A percentile compares a stretch with the other conserved stretches of the same genome.
Evolutionary conservation across 345 rosid genomes (phyloP).

Genomic region (Arabis hirsuta): DNA sequence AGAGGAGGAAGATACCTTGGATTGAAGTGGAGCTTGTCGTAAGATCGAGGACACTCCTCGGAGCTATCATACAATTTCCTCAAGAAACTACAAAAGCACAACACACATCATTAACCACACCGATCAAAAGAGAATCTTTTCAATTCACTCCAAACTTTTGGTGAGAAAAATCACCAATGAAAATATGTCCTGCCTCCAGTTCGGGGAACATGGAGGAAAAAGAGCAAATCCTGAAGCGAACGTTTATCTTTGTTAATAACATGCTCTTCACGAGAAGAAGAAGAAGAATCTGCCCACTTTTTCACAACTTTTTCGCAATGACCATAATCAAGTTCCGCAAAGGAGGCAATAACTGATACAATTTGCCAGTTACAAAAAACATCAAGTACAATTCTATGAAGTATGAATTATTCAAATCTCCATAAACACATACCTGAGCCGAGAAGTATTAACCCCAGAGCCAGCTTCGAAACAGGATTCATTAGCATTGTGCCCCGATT

Average conservation of each 20-base stretch:
- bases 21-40: conserved; percentile 87
- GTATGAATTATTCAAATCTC: not conserved
- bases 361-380: conserved; percentile 17
- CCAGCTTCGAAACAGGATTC: conserved; percentile 56
- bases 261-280: conserved; percentile 53
- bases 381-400: not conserved
- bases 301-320: conserved; percentile 71
- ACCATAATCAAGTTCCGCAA: conserved; percentile 51
- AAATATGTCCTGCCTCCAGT: conserved; percentile 97
- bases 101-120: conserved; percentile 29
- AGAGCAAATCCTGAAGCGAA: conserved; percentile 71
- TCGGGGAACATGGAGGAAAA: conserved; percentile 93
- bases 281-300: conserved; percentile 62
- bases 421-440: conserved; percentile 47
- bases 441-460: conserved; percentile 49
- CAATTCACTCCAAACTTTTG: not conserved
- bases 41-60: conserved; percentile 92
- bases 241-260: conserved; percentile 58
- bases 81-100: conserved; percentile 69
- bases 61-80: conserved; percentile 69
- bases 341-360: conserved; percentile 53
- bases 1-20: conserved; percentile 61
- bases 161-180: conserved; percentile 61
- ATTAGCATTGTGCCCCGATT: conserved; percentile 45
- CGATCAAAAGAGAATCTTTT: not conserved